These are phyloP conservation scores for Cladosporium sp. DNA, from an alignment of 2,329 filamentous ascomycete species.

Conservation along the genomic window DNA sequence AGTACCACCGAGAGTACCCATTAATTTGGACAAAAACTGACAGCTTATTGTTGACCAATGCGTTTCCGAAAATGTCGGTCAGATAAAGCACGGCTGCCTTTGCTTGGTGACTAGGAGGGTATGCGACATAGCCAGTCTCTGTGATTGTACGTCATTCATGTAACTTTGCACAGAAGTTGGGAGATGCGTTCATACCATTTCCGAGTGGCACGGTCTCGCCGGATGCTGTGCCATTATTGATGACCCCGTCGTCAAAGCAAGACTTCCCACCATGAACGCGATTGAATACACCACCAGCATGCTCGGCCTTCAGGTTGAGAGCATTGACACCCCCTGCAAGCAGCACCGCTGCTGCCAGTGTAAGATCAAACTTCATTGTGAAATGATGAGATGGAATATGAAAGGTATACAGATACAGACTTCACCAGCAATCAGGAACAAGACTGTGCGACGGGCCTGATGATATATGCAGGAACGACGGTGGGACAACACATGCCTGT, in stretches of 20 bases:
- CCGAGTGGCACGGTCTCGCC: constrained; percentile 15
- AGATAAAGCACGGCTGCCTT: constrained; percentile 30
- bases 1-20: not conserved
- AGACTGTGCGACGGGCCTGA: not conserved
- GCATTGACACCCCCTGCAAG: constrained; percentile 16
- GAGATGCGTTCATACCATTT: constrained; percentile 11
- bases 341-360: not conserved
- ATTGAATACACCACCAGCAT: constrained; percentile 19
- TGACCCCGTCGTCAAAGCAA: constrained; percentile 15
- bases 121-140: constrained; percentile 22
- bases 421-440: not conserved
- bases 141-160: not conserved
- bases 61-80: constrained; percentile 33
- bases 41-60: constrained; percentile 31
- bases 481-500: not conserved
- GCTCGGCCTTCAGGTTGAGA: constrained; percentile 18
- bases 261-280: constrained; percentile 6
- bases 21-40: constrained; percentile 4
- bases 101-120: constrained; percentile 15
- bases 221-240: constrained; percentile 18
- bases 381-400: not conserved
- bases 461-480: not conserved
- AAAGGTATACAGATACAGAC: not conserved
- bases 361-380: constrained; percentile 5
- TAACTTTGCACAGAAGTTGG: not conserved